Evolutionary conservation across 1,284 basidiomycete genomes (phyloP).

Genomic region (Phenoliferia sp.): DNA sequence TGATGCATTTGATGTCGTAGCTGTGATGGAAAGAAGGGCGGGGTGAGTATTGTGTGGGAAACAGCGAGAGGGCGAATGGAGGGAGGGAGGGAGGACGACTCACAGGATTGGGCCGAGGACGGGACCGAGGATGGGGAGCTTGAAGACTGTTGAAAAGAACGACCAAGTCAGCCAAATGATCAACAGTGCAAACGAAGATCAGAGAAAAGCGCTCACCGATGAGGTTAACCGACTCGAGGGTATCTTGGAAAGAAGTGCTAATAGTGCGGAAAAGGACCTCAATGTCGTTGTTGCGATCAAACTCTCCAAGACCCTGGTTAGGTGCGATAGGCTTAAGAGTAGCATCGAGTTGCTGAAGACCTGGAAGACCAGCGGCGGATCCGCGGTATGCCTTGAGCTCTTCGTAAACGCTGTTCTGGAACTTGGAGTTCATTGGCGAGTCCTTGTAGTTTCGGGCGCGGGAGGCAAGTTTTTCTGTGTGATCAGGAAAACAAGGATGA

Average conservation of each 20-base stretch:
- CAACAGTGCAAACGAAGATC: background rate
- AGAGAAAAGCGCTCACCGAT: conserved; percentile 8
- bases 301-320: conserved; percentile 9
- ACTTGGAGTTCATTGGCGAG: conserved; percentile 5
- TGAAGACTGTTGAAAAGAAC: conserved; percentile 6
- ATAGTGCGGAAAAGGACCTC: conserved; percentile 10
- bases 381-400: conserved; percentile 19
- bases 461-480: conserved; percentile 6
- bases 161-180: background rate
- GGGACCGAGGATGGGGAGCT: conserved; percentile 10
- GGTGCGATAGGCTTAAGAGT: conserved; percentile 4
- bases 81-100: background rate
- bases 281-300: conserved; percentile 10
- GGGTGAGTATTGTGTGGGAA: background rate
- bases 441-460: conserved; percentile 13
- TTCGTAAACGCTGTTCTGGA: conserved; percentile 17
- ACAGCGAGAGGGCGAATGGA: background rate
- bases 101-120: conserved; percentile 1
- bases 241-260: conserved; percentile 8
- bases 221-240: conserved; percentile 12
- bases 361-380: conserved; percentile 6
- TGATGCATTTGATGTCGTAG: conserved; percentile 19
- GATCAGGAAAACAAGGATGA: background rate
- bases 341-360: conserved; percentile 1
- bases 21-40: background rate